A percentile compares a stretch with the other conserved stretches of the same genome.
These are phyloP conservation scores for Cicer pinnatifidum DNA, from an alignment of 306 rosid species.

Conservation along the genomic window DNA sequence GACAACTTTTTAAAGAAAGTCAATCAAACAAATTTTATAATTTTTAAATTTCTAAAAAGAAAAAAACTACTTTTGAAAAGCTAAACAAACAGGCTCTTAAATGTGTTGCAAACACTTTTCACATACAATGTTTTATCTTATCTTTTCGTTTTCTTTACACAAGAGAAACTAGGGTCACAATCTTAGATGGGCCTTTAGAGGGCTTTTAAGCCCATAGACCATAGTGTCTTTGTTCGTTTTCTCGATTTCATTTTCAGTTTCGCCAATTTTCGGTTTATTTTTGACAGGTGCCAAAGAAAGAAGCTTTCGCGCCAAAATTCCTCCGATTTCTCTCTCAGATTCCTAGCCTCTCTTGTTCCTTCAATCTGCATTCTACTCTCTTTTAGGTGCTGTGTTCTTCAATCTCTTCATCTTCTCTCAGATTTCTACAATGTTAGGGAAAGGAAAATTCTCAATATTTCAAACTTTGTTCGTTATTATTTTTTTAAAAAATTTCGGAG, in stretches of 20 bases:
- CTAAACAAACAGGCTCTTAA: no score
- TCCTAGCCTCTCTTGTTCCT: slow-evolving; percentile 40
- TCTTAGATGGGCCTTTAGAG: background rate
- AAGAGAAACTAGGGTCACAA: background rate
- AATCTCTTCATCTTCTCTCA: slow-evolving; percentile 10
- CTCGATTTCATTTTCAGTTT: slow-evolving; percentile 3
- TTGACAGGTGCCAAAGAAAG: background rate
- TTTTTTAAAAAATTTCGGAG: background rate
- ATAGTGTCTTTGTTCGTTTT: slow-evolving; percentile 7
- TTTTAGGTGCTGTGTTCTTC: slow-evolving; percentile 32
- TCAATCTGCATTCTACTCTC: slow-evolving; percentile 33
- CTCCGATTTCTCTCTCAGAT: slow-evolving; percentile 32
- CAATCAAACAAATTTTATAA: no score
- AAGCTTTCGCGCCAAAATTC: slow-evolving; percentile 58
- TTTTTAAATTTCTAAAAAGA: no score
- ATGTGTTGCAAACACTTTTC: no score
- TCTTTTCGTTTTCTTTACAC: no score
- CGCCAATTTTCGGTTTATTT: background rate
- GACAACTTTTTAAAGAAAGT: no score
- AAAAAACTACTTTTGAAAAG: no score
- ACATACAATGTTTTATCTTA: no score
- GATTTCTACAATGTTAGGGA: slow-evolving; percentile 7
- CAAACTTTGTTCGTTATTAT: background rate
- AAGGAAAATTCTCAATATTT: slow-evolving; percentile 30
- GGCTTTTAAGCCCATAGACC: slow-evolving; percentile 7